Base-by-base conservation (phyloP, 2,329 filamentous ascomycete genomes). In the Cryoendolithus antarcticus region DNA sequence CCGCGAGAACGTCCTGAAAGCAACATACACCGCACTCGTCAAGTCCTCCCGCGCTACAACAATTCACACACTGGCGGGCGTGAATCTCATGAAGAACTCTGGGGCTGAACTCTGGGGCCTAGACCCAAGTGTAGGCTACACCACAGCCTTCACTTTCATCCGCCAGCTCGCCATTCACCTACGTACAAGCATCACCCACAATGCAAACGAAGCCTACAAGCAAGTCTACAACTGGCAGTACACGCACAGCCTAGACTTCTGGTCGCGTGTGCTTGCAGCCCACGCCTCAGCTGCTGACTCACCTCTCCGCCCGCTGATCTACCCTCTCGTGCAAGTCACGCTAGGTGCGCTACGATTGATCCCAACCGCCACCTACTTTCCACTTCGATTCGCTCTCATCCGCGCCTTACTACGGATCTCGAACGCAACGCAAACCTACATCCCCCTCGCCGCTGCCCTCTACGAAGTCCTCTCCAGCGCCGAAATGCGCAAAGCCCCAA, bases 191-290 rank as follows among this genome's bases (percentile, higher is more conserved):
- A 96, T 98, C 61, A 93, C 88, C 44, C 86, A 96, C 67, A 94
- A 93, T 65, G 83, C 88, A 52, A 95, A 96, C 61, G 86, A 95
- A 53, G 84, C 86, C 4, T 96, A 93, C 73, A 93, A 93, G 63
- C 80, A 82, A 38, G 80, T 98, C 50, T 98, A 98, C 75, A 98
- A 98, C 67, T 98, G 91, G 91, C 93, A 98, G 66, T 98, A 94
- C 63, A 80, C 91, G 12, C 91, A 98, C 71, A 94, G 86, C 6
- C 76, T 98, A 35, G 93, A 98, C 65, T 98, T 98, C 63, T 98
- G 91, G 91, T 95, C 89, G 4, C 81, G 86, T 52, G 88, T 96
- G 28, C 75, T 98, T 39, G 78, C 89, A 6, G 80, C 86, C 58
- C 86, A 96, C 69, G 64, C 89, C 34, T 80, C 79, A 48, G 86